phyloP scores from a whole-genome alignment of 768 basidiomycete genomes.

The Lactarius pseudohatsudake region DNA sequence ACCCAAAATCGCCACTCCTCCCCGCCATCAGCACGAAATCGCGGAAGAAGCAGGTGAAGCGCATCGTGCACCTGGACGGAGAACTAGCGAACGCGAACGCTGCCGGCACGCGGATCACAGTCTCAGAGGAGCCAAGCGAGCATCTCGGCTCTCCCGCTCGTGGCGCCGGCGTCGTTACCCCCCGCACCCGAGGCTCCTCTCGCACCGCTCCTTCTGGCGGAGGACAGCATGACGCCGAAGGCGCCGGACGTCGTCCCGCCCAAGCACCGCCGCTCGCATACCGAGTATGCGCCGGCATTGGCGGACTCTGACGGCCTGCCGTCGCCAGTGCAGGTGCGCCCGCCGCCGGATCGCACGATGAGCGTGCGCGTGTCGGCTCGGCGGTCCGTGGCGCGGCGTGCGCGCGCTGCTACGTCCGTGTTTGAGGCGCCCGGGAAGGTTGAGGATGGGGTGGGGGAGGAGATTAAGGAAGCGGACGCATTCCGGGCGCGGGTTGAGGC shows the following conservation, averaged over 20 bases:
- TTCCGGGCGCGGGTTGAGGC: conserved; percentile 80
- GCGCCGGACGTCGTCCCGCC: neutral
- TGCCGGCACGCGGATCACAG: conserved; percentile 30
- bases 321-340: conserved; percentile 28
- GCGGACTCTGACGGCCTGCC: conserved; percentile 14
- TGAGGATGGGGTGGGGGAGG: conserved; percentile 35
- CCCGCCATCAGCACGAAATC: conserved; percentile 44
- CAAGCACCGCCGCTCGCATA: conserved; percentile 29
- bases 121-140: conserved; percentile 27
- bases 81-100: conserved; percentile 42
- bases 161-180: conserved; percentile 5
- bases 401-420: conserved; percentile 57
- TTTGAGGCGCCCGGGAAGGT: conserved; percentile 50
- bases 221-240: conserved; percentile 13
- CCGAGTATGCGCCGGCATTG: conserved; percentile 15
- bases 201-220: neutral
- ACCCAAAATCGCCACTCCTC: conserved; percentile 48
- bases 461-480: conserved; percentile 59
- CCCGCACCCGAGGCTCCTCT: conserved; percentile 17
- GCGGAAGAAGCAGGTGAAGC: conserved; percentile 58
- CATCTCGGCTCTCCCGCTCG: neutral
- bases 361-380: conserved; percentile 31
- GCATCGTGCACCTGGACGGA: conserved; percentile 78
- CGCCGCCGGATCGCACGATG: conserved; percentile 29
- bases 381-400: conserved; percentile 47